Conservation (phyloP, 352 stramenopile species). For the Globisporangium irregulare region DNA sequence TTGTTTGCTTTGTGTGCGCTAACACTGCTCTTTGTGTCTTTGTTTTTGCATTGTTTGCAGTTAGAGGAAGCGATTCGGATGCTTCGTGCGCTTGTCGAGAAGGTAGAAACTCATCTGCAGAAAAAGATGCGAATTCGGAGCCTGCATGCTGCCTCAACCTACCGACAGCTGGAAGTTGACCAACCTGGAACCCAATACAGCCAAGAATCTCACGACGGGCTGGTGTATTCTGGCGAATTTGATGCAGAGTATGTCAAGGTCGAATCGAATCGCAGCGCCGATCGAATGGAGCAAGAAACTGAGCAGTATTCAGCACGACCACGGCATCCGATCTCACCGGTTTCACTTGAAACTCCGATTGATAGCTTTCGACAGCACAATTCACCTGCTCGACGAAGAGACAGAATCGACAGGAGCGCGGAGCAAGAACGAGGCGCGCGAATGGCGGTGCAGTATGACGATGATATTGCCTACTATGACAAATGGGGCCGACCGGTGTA, state of each 20-base stretch:
- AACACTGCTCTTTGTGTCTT: neutral
- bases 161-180: constrained; percentile 6
- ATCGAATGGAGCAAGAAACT: neutral
- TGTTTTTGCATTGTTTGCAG: constrained; percentile 5
- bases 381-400: neutral
- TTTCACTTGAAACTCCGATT: constrained; percentile 6
- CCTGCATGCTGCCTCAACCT: neutral
- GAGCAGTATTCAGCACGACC: neutral
- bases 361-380: constrained; percentile 10
- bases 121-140: constrained; percentile 34
- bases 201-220: neutral
- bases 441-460: constrained; percentile 2
- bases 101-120: constrained; percentile 48
- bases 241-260: constrained; percentile 9
- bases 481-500: constrained; percentile 17
- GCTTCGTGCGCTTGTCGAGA: constrained; percentile 42
- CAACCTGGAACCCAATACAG: neutral
- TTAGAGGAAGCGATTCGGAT: constrained; percentile 45
- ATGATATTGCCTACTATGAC: constrained; percentile 15
- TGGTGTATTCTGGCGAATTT: constrained; percentile 1
- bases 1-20: neutral
- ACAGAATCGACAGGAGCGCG: neutral
- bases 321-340: constrained; percentile 8
- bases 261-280: constrained; percentile 1
- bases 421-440: neutral